Evolutionary conservation across 169 alveolate species (phyloP).

Genomic region (Plasmodium chabaudi): DNA sequence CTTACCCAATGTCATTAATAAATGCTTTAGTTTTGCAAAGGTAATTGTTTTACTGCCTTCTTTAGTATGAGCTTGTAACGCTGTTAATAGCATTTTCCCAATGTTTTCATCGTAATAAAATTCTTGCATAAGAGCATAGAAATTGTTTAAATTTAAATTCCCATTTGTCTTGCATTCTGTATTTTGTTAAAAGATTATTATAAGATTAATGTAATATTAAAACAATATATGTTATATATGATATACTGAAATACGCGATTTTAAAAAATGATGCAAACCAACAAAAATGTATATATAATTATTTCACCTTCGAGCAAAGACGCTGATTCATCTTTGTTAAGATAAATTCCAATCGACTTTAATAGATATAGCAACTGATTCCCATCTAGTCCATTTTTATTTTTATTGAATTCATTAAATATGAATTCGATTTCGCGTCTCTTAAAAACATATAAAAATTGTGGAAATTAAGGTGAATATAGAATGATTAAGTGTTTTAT

Average conservation of each 20-base stretch:
- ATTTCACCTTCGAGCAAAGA: slow-evolving; percentile 55
- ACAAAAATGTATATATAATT: slow-evolving; percentile 22
- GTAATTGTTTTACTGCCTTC: slow-evolving; percentile 50
- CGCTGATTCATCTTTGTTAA: slow-evolving; percentile 59
- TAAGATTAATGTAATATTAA: slow-evolving; percentile 23
- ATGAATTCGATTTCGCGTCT: slow-evolving; percentile 61
- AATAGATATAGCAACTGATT: slow-evolving; percentile 33
- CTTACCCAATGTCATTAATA: slow-evolving; percentile 73
- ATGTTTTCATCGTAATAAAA: slow-evolving; percentile 73
- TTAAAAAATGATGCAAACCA: slow-evolving; percentile 32
- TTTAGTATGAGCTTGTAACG: slow-evolving; percentile 55
- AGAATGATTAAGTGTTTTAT: not conserved
- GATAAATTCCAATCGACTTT: slow-evolving; percentile 61
- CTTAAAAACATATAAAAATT: slow-evolving; percentile 27
- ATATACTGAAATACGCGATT: slow-evolving; percentile 10
- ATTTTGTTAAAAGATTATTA: slow-evolving; percentile 34
- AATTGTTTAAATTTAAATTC: slow-evolving; percentile 57
- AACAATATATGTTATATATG: slow-evolving; percentile 1
- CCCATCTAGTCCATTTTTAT: slow-evolving; percentile 61
- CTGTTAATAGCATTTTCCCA: slow-evolving; percentile 44
- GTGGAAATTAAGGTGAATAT: slow-evolving; percentile 7
- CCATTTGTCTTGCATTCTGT: slow-evolving; percentile 65
- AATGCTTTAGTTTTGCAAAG: slow-evolving; percentile 24
- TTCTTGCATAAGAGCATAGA: slow-evolving; percentile 68
- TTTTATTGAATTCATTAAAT: slow-evolving; percentile 67